Conservation (phyloP, 2,329 filamentous ascomycete species). For the Zymoseptoria brevis region DNA sequence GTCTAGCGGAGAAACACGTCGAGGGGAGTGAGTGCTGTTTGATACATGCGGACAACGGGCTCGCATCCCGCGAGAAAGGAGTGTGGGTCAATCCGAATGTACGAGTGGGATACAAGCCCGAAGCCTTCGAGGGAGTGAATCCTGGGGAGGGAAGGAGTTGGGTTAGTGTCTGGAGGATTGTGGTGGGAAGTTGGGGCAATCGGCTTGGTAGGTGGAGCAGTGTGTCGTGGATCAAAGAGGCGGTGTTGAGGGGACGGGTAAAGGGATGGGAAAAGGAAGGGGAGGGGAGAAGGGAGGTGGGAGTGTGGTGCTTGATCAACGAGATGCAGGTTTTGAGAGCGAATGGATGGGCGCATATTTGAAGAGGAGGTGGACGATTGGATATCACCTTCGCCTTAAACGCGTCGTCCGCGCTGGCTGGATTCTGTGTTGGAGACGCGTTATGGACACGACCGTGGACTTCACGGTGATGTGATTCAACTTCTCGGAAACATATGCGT, state of each 20-base stretch:
- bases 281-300: conserved; percentile 26
- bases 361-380: conserved; percentile 2
- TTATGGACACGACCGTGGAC: background rate
- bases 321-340: conserved; percentile 24
- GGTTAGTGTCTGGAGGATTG: conserved; percentile 34
- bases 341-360: conserved; percentile 26
- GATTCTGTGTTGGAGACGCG: background rate
- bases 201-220: conserved; percentile 43
- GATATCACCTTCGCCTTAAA: background rate
- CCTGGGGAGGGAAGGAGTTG: conserved; percentile 24
- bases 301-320: conserved; percentile 23
- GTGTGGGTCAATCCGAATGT: conserved; percentile 64
- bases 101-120: conserved; percentile 54
- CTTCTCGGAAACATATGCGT: background rate
- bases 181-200: conserved; percentile 53
- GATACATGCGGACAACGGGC: conserved; percentile 63
- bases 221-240: conserved; percentile 26
- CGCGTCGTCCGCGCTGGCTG: background rate
- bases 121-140: conserved; percentile 44
- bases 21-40: conserved; percentile 77
- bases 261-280: conserved; percentile 10
- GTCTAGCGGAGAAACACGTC: conserved; percentile 52
- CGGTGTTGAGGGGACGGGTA: conserved; percentile 17
- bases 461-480: background rate
- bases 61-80: conserved; percentile 41